Base-by-base conservation (phyloP, 495 filamentous ascomycete species). In the Amphirosellinia nigrospora region DNA sequence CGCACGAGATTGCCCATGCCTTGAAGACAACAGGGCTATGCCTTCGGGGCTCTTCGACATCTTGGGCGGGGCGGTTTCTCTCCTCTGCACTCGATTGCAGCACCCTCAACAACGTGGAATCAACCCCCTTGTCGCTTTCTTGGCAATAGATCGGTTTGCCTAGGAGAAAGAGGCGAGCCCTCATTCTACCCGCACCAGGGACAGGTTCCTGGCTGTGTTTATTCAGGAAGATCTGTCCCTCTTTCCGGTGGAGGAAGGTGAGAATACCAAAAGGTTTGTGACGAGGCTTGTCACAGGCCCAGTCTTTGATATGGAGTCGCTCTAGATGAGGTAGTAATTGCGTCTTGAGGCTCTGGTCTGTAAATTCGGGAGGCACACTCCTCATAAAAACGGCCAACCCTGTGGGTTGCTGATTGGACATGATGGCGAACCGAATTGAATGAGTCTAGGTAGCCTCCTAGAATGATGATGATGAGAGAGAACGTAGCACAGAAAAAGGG, bases 371-470 rank as follows among this genome's bases (percentile, higher is more conserved):
- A 16, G 83, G 83, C n/a, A 87, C 74, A 1, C 76, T 74, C 0
- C 23, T 58, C 34, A 86, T 66, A 58, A 79, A 85, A 38, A 86
- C 79, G 70, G 85, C 82, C 76, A 86, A 71, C 9, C 70, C 68
- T 16, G n/a, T 32, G 53, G 46, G 60, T 5, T 41, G 45, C n/a
- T 21, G 21, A 30, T 32, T 32, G 23, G 61, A 11, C 68, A 70
- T 70, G 38, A 16, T 46, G 32, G 58, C n/a, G 19, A 68, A 9
- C 3, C 11, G 21, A 7, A 48, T 30, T 43, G 64, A 43, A 45
- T 26, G 34, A n/a, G n/a, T n/a, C n/a, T n/a, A n/a, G 11, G 28
- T 8, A 26, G 41, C 11, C 52, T 61, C 19, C 3, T 13, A 13
- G 3, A 34, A 23, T 2, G n/a, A 16, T 32, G 21, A 38, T 32